Percentiles rank a stretch among this genome's conserved stretches.
These are phyloP conservation scores for Quercus parvula DNA, from an alignment of 306 rosid species.

Conservation along the genomic window DNA sequence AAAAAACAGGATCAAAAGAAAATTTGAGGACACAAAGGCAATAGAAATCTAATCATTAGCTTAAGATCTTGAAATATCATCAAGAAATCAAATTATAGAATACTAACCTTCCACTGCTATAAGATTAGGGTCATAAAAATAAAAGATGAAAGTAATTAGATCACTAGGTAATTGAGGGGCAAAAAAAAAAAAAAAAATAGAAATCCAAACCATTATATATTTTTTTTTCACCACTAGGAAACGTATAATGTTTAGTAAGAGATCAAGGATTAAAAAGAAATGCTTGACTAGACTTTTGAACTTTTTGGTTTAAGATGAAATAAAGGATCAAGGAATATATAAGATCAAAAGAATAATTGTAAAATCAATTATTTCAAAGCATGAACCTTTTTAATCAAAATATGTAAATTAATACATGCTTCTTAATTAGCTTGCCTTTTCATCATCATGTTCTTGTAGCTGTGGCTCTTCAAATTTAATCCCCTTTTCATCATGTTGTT, in stretches of 20 bases:
- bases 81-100: background rate
- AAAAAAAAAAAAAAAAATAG: no score
- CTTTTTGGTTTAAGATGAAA: background rate
- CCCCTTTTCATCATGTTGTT: slow-evolving; percentile 31
- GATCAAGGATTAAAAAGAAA: background rate
- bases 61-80: background rate
- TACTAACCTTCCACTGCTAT: background rate
- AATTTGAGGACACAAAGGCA: background rate
- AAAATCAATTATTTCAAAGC: background rate
- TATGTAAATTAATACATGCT: background rate
- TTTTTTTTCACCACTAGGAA: background rate
- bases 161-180: background rate
- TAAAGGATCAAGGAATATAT: background rate
- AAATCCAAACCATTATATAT: background rate
- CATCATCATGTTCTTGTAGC: slow-evolving; percentile 20
- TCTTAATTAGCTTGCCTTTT: slow-evolving; percentile 40
- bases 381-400: background rate
- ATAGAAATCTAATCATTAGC: background rate
- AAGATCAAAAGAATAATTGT: background rate
- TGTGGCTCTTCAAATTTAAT: slow-evolving; percentile 18
- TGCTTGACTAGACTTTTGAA: background rate
- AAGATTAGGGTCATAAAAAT: background rate
- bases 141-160: background rate
- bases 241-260: background rate
- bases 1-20: background rate